phyloP scores from a whole-genome alignment of 352 stramenopile genomes.

The Globisporangium recalcitrans region DNA sequence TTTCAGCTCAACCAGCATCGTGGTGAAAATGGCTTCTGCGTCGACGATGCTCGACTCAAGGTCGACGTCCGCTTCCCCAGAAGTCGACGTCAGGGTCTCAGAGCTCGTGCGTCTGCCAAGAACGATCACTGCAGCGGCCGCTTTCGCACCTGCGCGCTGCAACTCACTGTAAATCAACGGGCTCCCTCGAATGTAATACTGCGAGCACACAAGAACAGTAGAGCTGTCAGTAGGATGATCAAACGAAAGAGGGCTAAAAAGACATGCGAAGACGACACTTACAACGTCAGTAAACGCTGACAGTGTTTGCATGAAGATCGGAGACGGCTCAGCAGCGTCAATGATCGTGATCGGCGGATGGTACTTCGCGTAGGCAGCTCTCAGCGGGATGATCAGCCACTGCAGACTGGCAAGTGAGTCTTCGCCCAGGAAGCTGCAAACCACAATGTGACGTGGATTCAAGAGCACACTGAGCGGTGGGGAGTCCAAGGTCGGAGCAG shows the following conservation, averaged over 20 bases:
- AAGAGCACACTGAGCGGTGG: slow-evolving; percentile 58
- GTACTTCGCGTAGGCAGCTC: slow-evolving; percentile 36
- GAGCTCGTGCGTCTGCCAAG: slow-evolving; percentile 65
- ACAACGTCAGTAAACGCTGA: slow-evolving; percentile 64
- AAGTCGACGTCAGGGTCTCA: slow-evolving; percentile 20
- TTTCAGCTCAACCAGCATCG: slow-evolving; percentile 84
- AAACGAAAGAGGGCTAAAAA: too few species aligned
- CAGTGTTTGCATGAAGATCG: slow-evolving; percentile 42
- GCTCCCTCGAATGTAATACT: slow-evolving; percentile 82
- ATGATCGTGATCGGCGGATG: slow-evolving; percentile 80
- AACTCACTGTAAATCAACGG: slow-evolving; percentile 73
- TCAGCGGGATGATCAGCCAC: slow-evolving; percentile 71
- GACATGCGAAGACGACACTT: slow-evolving; percentile 25
- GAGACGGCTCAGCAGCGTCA: slow-evolving; percentile 55
- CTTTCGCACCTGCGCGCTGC: slow-evolving; percentile 75
- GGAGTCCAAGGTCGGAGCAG: slow-evolving; percentile 28
- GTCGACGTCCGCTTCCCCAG: slow-evolving; percentile 43
- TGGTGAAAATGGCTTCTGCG: slow-evolving; percentile 79
- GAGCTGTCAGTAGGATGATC: not conserved
- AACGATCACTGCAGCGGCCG: slow-evolving; percentile 71
- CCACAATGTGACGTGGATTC: slow-evolving; percentile 63
- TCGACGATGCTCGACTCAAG: slow-evolving; percentile 73
- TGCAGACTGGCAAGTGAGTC: slow-evolving; percentile 68
- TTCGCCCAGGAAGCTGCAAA: slow-evolving; percentile 82
- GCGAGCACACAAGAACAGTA: not conserved